Base-by-base conservation (phyloP, 495 filamentous ascomycete genomes). In the Penicillium crystallinum region DNA sequence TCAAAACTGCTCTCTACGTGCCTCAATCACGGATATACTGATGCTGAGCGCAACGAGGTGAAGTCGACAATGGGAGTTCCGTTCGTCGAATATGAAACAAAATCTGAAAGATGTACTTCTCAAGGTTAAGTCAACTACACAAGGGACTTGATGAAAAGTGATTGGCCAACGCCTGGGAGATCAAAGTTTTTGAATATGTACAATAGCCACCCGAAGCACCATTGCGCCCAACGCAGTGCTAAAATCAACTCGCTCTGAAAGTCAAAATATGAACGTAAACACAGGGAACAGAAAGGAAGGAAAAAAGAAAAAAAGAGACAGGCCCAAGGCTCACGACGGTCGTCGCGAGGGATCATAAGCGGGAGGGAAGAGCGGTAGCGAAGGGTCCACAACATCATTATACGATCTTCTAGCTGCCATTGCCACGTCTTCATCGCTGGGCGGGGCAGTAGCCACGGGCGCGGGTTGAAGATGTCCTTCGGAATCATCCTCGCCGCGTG, bases 361-460 rank as follows among this genome's bases (percentile, higher is more conserved):
- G 34, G 68, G 71, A 25, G 80, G 78, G 70, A 83, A 82, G 11
- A 84, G 70, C 18, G 80, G 81, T 57, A 81, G 70, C 8, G 77
- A 77, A 23, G 82, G 77, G 52, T 86, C 78, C 14, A 83, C 55
- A 9, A 55, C 53, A 11, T 71, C 64, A 27, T 62, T 58, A 12
- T 59, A 59, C 30, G 48, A 38, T 27, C 48, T 40, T 41, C 58
- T 59, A 48, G 52, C 59, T n/a, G 68, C 50, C 39, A 56, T 70
- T 21, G 67, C 62, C 5, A 67, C 69, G 43, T 68, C 68, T 4
- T 69, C 71, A 29, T 69, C 75, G 9, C 71, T 76, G 50, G 74
- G 79, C 12, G 85, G 88, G 10, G 80, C 80, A 53, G 87, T 83
- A 47, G 90, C 87, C 36, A 89, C 88, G n/a, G 89, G 74, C 45